Conservation (phyloP, 2,329 filamentous ascomycete species). For the Fusarium nurragi region DNA sequence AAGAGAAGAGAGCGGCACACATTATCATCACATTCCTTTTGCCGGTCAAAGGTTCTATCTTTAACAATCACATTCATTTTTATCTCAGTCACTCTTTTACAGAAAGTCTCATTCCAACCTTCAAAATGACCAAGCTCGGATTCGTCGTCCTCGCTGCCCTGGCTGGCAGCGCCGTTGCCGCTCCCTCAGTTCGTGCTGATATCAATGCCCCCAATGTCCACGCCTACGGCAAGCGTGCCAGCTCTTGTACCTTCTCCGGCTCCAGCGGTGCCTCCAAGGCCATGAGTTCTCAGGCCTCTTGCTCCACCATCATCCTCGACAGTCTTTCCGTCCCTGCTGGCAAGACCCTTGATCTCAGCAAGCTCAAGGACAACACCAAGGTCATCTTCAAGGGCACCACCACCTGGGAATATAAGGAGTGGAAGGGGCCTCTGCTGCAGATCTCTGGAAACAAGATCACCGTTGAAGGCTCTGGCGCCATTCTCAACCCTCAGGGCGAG, state of each 20-base stretch:
- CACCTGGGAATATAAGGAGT: conserved; percentile 41
- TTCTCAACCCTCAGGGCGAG: conserved; percentile 34
- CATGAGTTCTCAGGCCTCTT: conserved; percentile 25
- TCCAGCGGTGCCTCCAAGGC: conserved; percentile 28
- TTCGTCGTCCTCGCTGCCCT: conserved; percentile 25
- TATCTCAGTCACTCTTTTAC: not conserved
- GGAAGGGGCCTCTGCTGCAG: conserved; percentile 35
- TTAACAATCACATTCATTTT: conserved; percentile 5
- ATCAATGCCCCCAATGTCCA: conserved; percentile 19
- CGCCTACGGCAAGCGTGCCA: conserved; percentile 27
- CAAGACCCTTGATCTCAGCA: conserved; percentile 34
- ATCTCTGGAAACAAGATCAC: conserved; percentile 38
- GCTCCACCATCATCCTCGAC: conserved; percentile 33
- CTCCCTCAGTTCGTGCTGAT: conserved; percentile 17
- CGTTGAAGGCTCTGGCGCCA: conserved; percentile 37
- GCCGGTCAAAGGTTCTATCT: conserved; percentile 26
- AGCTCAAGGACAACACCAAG: conserved; percentile 34
- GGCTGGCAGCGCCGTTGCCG: conserved; percentile 32
- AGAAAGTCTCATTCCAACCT: not conserved
- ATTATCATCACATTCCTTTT: conserved; percentile 24
- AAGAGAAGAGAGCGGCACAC: not conserved
- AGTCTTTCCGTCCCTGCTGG: conserved; percentile 34
- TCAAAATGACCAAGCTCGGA: conserved; percentile 30
- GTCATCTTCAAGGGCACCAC: conserved; percentile 39
- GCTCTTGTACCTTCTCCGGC: conserved; percentile 35